Base-by-base conservation (phyloP, 2,329 filamentous ascomycete genomes). In the Ophiocordyceps camponoti-rufipedis region DNA sequence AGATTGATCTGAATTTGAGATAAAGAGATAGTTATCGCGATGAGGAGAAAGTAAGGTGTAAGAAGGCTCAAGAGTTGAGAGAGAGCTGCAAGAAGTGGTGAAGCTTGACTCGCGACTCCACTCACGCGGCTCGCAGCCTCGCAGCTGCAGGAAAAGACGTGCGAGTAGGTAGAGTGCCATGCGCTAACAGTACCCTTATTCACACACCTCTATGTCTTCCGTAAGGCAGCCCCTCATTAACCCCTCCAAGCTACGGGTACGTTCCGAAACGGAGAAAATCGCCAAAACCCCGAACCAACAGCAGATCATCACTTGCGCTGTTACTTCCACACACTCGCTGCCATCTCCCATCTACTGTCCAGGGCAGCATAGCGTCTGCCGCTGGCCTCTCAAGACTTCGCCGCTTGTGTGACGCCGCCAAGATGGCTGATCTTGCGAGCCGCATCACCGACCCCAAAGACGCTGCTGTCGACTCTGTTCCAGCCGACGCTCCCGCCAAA, bases 391-490 rank as follows among this genome's bases (percentile, higher is more conserved):
- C 11, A 35, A 6, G 14, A 35, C 33, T 35, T n/a, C 12, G 5
- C 14, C 6, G 33, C 33, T 14, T 35, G 33, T 5, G 23, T 23
- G 33, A 35, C 33, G 2, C 33, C 14, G n/a, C 7, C 13, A 31
- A 31, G 28, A 71, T 71, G 68, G 59, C 68, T 45, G 68, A 71
- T 53, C 65, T 72, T 41, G 69, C 70, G 43, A 71, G 67, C 54
- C 68, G 69, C 50, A 70, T 71, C 54, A 69, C 68, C 18, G 61
- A 68, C 46, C 69, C 69, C 4, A 61, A 60, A 16, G 60, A 58
- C 45, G 53, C 12, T 10, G 13, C 41, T 16, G 28, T 12, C 29
- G 29, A 31, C 9, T 12, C 29, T 31, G 12, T 12, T 28, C 44
- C 53, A 9, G 48, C 54, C 18, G 51, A 48, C 41, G 46, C 52